These are phyloP conservation scores for Hyparrhenia diplandra DNA, from an alignment of 176 grass and related monocot genomes.

Conservation along the genomic window DNA sequence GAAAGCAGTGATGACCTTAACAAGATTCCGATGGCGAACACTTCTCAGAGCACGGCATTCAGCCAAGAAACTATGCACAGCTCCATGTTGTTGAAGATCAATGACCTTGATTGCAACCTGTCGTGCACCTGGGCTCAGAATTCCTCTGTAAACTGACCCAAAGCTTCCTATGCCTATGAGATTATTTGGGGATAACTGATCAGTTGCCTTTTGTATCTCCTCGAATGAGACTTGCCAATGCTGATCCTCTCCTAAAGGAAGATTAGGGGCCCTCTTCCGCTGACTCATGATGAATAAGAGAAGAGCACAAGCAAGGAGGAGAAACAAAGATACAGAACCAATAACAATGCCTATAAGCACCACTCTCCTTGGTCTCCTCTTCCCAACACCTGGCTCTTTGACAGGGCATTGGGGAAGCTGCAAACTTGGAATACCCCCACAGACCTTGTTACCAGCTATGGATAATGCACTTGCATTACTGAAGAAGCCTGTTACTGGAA, in stretches of 20 bases:
- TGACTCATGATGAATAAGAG: not conserved
- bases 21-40: constrained; percentile 33
- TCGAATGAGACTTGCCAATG: constrained; percentile 6
- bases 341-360: constrained; percentile 10
- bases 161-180: constrained; percentile 32
- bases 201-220: constrained; percentile 4
- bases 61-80: constrained; percentile 25
- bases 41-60: constrained; percentile 30
- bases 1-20: constrained; percentile 37
- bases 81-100: constrained; percentile 26
- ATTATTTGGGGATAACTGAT: constrained; percentile 21
- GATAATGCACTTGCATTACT: constrained; percentile 23
- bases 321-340: not conserved
- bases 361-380: not conserved
- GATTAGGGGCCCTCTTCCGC: not conserved
- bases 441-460: constrained; percentile 16
- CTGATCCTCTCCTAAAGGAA: not conserved
- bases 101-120: constrained; percentile 34
- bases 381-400: not conserved
- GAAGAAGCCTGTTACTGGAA: constrained; percentile 20
- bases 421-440: constrained; percentile 16
- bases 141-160: constrained; percentile 38
- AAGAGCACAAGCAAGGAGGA: not conserved
- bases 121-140: not conserved
- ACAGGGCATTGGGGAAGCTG: not conserved